Evolutionary conservation across 495 filamentous ascomycete genomes (phyloP), one percentile per base, ranked within the genome.

Genomic region (Penicillium cosmopolitanum): DNA sequence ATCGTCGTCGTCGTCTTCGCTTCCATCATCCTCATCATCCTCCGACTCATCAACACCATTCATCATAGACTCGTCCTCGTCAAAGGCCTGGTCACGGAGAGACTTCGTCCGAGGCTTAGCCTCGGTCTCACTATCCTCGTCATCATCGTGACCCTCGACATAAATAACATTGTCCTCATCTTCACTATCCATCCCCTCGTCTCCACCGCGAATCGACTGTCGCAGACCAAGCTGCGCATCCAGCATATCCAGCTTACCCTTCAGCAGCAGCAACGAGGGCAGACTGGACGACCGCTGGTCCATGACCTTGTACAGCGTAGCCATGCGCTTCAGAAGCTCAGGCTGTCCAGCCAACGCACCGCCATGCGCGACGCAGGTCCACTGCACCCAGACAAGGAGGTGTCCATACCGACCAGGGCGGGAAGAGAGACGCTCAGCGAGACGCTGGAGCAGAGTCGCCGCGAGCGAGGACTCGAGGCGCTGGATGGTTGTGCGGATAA

Each of bases 321-420:
- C 77, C 47, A 98, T 82, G 63, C 88, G 85, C 65, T 87, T 86
- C 64, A 95, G 83, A 15, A 95, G 73, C 40, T 92, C 87, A 0
- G 89, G 86, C 65, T 96, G 89, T 11, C 86, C 87, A 23, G 92
- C 91, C 36, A 98, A 77, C 53, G 93, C 93, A 60, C 95, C 95
- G 61, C 95, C 95, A 72, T 98, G 95, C 8, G 92, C 89, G 18
- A 97, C 85, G n/a, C 97, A 81, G 1, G 91, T 94, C 91, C 92
- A 96, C 74, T 97, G 92, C 46, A 97, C 88, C 95, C 95, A 98
- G 15, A 89, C 84, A 80, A 97, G 93, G n/a, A 98, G 84, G 61
- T 85, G 89, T 31, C 92, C 91, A 15, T 95, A 93, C 53, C 95
- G 85, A 23, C 93, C 95, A 5, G 95, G 95, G 19, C 91, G 84